Evolutionary conservation across 2,329 filamentous ascomycete species (phyloP).

Genomic region (Nigrospora osmanthi): DNA sequence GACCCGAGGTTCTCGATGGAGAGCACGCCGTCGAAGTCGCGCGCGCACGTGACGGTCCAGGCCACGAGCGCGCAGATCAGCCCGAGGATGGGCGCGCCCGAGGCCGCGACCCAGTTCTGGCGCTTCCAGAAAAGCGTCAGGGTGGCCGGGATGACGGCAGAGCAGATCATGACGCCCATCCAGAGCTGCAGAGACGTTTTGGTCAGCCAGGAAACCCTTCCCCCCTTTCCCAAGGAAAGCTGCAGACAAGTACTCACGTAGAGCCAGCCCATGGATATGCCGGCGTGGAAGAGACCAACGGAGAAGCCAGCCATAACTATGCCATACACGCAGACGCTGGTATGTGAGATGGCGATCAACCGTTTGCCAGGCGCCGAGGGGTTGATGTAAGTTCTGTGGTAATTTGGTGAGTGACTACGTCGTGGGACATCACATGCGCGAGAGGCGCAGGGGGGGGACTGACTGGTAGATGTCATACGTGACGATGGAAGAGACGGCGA

Average conservation of each 20-base stretch:
- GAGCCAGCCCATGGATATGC: slow-evolving; percentile 81
- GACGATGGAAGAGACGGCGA: slow-evolving; percentile 78
- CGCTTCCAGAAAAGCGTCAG: slow-evolving; percentile 74
- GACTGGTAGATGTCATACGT: slow-evolving; percentile 73
- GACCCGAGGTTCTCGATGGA: slow-evolving; percentile 68
- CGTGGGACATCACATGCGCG: neutral
- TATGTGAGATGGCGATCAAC: slow-evolving; percentile 74
- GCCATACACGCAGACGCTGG: slow-evolving; percentile 62
- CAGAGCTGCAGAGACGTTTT: slow-evolving; percentile 22
- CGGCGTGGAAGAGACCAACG: slow-evolving; percentile 64
- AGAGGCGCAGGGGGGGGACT: neutral
- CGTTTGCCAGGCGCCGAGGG: slow-evolving; percentile 65
- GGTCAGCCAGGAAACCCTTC: no score
- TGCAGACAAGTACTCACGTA: slow-evolving; percentile 45
- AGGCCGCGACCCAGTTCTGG: slow-evolving; percentile 70
- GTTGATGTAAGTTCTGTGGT: slow-evolving; percentile 65
- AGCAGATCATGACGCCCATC: slow-evolving; percentile 87
- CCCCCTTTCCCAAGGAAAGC: no score
- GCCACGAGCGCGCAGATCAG: slow-evolving; percentile 62
- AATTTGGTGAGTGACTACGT: neutral
- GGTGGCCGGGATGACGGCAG: slow-evolving; percentile 75
- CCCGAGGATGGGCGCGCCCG: slow-evolving; percentile 61
- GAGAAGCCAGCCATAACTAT: slow-evolving; percentile 71
- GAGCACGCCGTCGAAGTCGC: slow-evolving; percentile 54
- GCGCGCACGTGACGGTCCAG: slow-evolving; percentile 71